Percentiles rank a stretch among this genome's conserved stretches.
phyloP scores from a whole-genome alignment of 2,329 filamentous ascomycete genomes.

The Penicillium sp. region DNA sequence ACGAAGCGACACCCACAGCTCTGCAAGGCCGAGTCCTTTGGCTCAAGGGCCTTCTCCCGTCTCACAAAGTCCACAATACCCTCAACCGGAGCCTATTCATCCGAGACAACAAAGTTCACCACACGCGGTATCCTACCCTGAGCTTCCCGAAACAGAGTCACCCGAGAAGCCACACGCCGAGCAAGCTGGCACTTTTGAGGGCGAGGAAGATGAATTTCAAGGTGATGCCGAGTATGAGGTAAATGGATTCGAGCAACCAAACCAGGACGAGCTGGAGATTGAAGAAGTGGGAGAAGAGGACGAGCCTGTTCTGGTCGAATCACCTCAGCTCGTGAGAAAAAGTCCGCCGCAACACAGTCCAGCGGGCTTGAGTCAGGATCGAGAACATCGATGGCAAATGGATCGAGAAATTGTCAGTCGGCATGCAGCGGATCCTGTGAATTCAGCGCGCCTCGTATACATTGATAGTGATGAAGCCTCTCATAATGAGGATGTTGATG shows the following conservation, averaged over 20 bases:
- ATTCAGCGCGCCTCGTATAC: constrained; percentile 44
- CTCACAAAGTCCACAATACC: background rate
- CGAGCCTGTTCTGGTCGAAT: background rate
- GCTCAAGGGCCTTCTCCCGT: background rate
- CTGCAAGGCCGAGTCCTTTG: constrained; percentile 16
- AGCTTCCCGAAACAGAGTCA: constrained; percentile 9
- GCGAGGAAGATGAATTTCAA: constrained; percentile 22
- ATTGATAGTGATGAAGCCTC: constrained; percentile 41
- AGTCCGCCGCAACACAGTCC: background rate
- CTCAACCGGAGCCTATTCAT: background rate
- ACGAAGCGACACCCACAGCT: constrained; percentile 12
- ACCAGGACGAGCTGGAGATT: background rate
- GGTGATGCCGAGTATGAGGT: background rate
- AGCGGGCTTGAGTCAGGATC: constrained; percentile 1
- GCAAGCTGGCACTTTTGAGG: background rate
- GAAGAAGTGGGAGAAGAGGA: constrained; percentile 11
- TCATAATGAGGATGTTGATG: constrained; percentile 13
- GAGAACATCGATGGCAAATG: constrained; percentile 31
- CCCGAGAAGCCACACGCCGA: constrained; percentile 6
- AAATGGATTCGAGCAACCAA: background rate
- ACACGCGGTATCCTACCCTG: constrained; percentile 13
- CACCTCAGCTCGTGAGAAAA: background rate
- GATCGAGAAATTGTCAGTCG: constrained; percentile 47
- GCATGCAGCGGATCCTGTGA: constrained; percentile 43
- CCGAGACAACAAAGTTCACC: background rate